Percentiles rank a stretch among this genome's conserved stretches.
These are phyloP conservation scores for Agroathelia rolfsii DNA, from an alignment of 1,284 basidiomycete species.

Conservation along the genomic window DNA sequence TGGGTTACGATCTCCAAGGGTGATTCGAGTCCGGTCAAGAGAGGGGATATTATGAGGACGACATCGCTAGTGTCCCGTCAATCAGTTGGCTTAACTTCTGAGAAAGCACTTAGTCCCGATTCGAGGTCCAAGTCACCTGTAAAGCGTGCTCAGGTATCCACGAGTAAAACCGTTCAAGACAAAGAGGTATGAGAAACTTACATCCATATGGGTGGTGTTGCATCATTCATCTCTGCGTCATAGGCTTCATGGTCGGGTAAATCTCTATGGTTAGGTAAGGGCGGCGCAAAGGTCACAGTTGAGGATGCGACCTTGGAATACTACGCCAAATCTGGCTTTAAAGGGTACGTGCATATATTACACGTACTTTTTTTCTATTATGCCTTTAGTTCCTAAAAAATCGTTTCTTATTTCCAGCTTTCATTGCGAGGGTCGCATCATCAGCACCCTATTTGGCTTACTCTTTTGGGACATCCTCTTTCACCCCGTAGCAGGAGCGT, in stretches of 20 bases:
- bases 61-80: no score
- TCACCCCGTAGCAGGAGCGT: conserved; percentile 75
- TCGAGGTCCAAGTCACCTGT: no score
- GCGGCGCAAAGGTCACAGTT: conserved; percentile 67
- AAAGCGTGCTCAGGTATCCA: no score
- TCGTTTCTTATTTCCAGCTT: conserved; percentile 37
- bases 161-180: no score
- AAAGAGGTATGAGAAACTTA: no score
- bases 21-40: no score
- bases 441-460: conserved; percentile 86
- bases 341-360: conserved; percentile 49
- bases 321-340: conserved; percentile 72
- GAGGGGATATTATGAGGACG: no score
- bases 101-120: no score
- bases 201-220: no score
- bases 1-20: no score
- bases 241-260: conserved; percentile 41
- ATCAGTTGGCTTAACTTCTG: no score
- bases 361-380: conserved; percentile 2
- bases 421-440: conserved; percentile 84
- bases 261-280: conserved; percentile 72
- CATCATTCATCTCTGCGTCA: no score
- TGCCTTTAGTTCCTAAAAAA: conserved; percentile 1
- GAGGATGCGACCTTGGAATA: conserved; percentile 80
- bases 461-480: conserved; percentile 95